Evolutionary conservation across 2,329 filamentous ascomycete species (phyloP).

Genomic region (Ophiostoma sp.): DNA sequence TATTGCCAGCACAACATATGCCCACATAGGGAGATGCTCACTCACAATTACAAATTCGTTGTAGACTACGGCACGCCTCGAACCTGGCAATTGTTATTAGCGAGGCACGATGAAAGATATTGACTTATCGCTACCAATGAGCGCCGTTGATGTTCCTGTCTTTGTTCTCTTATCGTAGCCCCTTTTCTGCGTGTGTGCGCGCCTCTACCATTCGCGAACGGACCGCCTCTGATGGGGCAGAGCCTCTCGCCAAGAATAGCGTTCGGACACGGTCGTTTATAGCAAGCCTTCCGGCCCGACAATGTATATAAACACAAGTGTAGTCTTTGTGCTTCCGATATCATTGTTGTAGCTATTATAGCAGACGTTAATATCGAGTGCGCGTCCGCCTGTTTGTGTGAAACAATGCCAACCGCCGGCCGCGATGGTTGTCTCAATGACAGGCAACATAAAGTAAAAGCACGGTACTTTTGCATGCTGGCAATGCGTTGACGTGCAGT

Average conservation of each 20-base stretch:
- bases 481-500: too few relatives aligned
- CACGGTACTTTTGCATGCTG: too few relatives aligned
- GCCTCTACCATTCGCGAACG: background rate
- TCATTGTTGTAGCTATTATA: background rate
- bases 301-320: background rate
- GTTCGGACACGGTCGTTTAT: background rate
- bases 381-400: background rate
- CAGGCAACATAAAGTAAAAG: too few relatives aligned
- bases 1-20: background rate
- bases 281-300: background rate
- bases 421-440: too few relatives aligned
- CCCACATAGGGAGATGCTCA: background rate
- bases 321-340: background rate
- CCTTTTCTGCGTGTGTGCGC: background rate
- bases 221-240: background rate
- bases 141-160: background rate
- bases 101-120: too few relatives aligned
- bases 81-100: too few relatives aligned
- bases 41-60: too few relatives aligned
- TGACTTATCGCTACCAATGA: background rate
- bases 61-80: too few relatives aligned
- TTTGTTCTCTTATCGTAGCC: background rate
- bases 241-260: background rate
- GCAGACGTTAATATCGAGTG: background rate
- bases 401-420: background rate